Base-by-base conservation (phyloP, 306 rosid genomes). In the Acacia crassicarpa region DNA sequence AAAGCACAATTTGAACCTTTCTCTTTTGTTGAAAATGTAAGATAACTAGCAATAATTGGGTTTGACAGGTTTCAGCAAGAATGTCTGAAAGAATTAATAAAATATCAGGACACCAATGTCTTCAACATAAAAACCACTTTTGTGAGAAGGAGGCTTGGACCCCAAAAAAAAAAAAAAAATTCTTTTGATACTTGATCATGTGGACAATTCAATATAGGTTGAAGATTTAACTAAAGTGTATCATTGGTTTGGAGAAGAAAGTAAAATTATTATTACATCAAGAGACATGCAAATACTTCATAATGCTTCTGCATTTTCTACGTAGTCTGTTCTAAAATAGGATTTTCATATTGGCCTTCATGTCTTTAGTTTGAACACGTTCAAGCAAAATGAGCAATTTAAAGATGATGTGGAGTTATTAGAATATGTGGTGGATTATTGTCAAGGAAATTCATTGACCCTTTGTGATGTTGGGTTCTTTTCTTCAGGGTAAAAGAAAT, bases 231-330 rank as follows among this genome's bases (percentile, higher is more conserved):
- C 32, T 4, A 53, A 74, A 61, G 2, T 9, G 4, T 9, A 22
- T 75, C 30, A 40, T 27, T 56, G 71, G 63, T 82, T 75, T 54
- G 77, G 65, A 8, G 3, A 65, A 27, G 85, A 41, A 30, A 82
- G 81, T 56, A 75, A 32, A 32, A 76, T 83, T 23, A 73, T 83
- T 38, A 61, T 83, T 13, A 83, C 79, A 30, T 66, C 79, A 12
- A 71, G 82, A 69, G 75, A 78, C 56, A 40, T 1, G 8, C 38
- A 78, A 20, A 41, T 74, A 38, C 38, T 83, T 13, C 16, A 38
- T 48, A 67, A 27, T 35, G 78, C 32, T 14, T 43, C 19, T 41
- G 76, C 56, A 23, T 5, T 0, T 27, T 7, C n/a, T 59, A 44
- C 40, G 12, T 79, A 67, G 20, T 44, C 45, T 54, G 49, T 79